Percentiles rank a stretch among this genome's conserved stretches.
phyloP scores from a whole-genome alignment of 2,329 filamentous ascomycete genomes.

The Neurospora crassa region DNA sequence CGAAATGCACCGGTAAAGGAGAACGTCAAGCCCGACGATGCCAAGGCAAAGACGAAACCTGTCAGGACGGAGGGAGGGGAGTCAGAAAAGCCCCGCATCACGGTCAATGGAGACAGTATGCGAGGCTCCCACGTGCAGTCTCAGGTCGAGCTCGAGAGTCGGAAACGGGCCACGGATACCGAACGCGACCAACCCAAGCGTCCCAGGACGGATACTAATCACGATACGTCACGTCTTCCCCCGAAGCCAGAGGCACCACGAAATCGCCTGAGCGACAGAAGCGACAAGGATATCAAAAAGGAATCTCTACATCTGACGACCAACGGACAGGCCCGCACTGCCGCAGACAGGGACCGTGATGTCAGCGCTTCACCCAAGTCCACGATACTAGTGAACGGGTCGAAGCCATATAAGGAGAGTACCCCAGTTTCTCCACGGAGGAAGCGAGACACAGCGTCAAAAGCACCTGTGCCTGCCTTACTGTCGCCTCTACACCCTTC shows the following conservation, averaged over 20 bases:
- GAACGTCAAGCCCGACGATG: conserved; percentile 12
- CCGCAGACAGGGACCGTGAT: conserved; percentile 16
- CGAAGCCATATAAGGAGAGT: conserved; percentile 15
- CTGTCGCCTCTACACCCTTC: conserved; percentile 42
- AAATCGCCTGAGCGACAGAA: conserved; percentile 9
- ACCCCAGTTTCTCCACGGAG: conserved; percentile 15
- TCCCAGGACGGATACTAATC: conserved; percentile 28
- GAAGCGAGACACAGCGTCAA: conserved; percentile 19
- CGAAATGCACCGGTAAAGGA: conserved; percentile 7
- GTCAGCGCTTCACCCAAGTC: conserved; percentile 17
- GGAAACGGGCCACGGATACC: conserved; percentile 35
- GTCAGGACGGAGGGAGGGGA: conserved; percentile 20
- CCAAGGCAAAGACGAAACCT: conserved; percentile 13
- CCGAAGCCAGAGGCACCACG: conserved; percentile 11
- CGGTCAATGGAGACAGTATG: conserved; percentile 23
- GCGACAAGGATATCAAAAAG: conserved; percentile 8
- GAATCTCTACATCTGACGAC: conserved; percentile 12
- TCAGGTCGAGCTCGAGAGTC: conserved; percentile 32
- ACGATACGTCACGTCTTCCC: conserved; percentile 10
- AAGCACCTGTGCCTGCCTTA: conserved; percentile 38
- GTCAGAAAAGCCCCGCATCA: conserved; percentile 22
- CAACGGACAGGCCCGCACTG: conserved; percentile 14
- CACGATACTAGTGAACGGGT: conserved; percentile 20
- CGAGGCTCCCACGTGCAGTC: conserved; percentile 22
- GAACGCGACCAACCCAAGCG: conserved; percentile 39